Base-by-base conservation (phyloP, 179 eudicot species). In the Dionaea muscipula region DNA sequence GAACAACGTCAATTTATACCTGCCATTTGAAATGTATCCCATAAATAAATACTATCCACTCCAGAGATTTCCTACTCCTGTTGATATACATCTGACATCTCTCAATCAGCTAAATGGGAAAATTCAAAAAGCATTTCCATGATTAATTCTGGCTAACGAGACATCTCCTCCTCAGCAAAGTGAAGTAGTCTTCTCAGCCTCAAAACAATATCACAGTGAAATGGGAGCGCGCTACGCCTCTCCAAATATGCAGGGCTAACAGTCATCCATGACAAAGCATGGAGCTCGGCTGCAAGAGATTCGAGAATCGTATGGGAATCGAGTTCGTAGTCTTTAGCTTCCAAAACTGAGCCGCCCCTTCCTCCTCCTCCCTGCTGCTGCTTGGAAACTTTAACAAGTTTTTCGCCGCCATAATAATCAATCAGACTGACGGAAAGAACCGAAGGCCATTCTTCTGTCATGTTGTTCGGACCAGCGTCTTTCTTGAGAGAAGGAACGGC, bases 221-320 rank as follows among this genome's bases (percentile, higher is more conserved):
- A 84, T 27, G 98, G 98, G 49, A 91, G 59, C 16, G 96, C 86
- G 1, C 85, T 82, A 47, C 98, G 81, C 52, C 98, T 77, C 48
- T 88, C 96, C 70, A 88, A 63, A 67, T 87, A 91, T 3, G 91
- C 83, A 0, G 98, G 98, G 63, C 98, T 91, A 19, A 76, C 86
- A 1, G 93, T 88, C 98, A 91, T 79, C 96, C 94, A 91, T 26
- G 98, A 91, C 50, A 91, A 70, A 45, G 96, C 89, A 65, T 91
- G 88, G 25, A 91, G 81, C 63, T 91, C 96, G 3, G 98, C 85
- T 20, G 81, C 81, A 50, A 84, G 66, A 1, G 78, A 65, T 59
- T 91, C 96, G 0, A 91, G 84, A 57, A 88, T 76, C 64, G 67
- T 20, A 69, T 78, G 86, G 20, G 72, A 67, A 59, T 82, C 96